Evolutionary conservation across 768 basidiomycete species (phyloP), one percentile per base, ranked within the genome.

Genomic region (Paxillus ammoniavirescens): DNA sequence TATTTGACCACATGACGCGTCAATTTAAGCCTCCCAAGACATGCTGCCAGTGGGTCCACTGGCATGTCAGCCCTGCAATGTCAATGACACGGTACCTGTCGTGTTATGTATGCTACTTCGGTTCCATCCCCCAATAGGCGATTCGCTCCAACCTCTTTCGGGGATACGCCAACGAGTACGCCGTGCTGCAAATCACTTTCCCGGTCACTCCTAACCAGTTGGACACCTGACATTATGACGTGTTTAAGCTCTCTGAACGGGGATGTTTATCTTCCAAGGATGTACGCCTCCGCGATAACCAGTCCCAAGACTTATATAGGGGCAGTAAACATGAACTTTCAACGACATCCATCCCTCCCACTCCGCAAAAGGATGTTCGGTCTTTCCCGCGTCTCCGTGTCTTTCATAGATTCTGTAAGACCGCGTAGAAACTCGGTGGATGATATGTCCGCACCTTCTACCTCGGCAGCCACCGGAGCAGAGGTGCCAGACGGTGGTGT

Each of bases 401-500:
- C 23, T 30, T 15, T 23, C n/a, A 2, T 17, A 40, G n/a, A 21
- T 26, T 28, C 18, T 30, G 18, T 10, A 13, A 8, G 18, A 30
- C 42, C 23, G n/a, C 21, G 12, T 10, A 44, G 46, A 33, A n/a
- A 3, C 30, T 30, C 28, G 1, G 18, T 30, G 42, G 35, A 49
- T n/a, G 18, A 41, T 23, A 15, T 44, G 9, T 55, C 42, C 23
- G 10, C 33, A 18, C 36, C 38, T 18, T 28, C 26, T 30, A 12
- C 28, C 28, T 12, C 23, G 21, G n/a, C 13, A n/a, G 13, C 18
- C 26, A 5, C 37, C 3, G 40, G 42, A 3, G 4, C 28, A 14
- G 44, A 33, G 13, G 10, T 38, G 28, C 41, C 23, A 5, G 53
- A 51, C 4, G 55, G 57, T 3, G 61, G 68, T 28, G 13, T 54